Evolutionary conservation across 768 basidiomycete species (phyloP), one percentile per base, ranked within the genome.

Genomic region (Tulasnella sp.): DNA sequence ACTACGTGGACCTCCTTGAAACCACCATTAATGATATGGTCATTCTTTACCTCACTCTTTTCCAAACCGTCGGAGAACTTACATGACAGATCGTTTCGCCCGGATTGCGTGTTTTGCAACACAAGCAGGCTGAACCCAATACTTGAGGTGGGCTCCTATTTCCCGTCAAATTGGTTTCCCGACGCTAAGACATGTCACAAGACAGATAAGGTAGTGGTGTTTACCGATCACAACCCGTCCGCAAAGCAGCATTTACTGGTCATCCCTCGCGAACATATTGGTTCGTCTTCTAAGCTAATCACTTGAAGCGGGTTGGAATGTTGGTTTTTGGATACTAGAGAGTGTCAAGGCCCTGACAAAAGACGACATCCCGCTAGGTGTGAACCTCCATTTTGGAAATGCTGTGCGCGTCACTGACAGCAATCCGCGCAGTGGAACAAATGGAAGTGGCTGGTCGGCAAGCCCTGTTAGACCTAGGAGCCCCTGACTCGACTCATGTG

Each of bases 401-500:
- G 25, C 48, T 3, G 56, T 60, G 61, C 58, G n/a, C 67, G 68
- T 67, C 61, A 65, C 61, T 64, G 56, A 60, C 66, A 58, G 15
- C 14, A n/a, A 6, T 49, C 41, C 37, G 25, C 17, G 19, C 59
- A 80, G 78, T 79, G 1, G 65, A 65, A 59, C 65, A 69, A 11
- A 77, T 81, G 79, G 64, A 70, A 54, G 63, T 56, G 4, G 71
- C 83, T 41, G 85, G 83, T 2, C 68, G 78, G 49, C 62, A 65
- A 35, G 64, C 82, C 41, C 68, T 87, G 34, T 77, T 80, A 59
- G 64, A 67, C 7, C 66, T 76, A 21, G 69, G 72, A 8, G 68
- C 79, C n/a, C 70, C 63, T 6, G 27, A 43, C 71, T 6, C 57
- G 61, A 11, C 54, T 66, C 40, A 69, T 71, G 60, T 76, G 79